Evolutionary conservation across 345 rosid genomes (phyloP).

Genomic region (Acer negundo): DNA sequence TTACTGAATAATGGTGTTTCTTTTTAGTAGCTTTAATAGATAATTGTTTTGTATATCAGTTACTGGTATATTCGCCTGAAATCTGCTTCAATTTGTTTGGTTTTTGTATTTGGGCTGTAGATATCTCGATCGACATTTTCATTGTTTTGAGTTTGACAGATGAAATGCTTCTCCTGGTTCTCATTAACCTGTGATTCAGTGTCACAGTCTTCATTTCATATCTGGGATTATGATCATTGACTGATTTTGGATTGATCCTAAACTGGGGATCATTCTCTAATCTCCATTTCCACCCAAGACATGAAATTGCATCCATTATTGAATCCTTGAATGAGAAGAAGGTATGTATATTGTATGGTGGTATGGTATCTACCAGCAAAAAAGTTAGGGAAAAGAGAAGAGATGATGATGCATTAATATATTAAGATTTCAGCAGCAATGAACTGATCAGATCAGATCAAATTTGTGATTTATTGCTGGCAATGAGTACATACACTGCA

Average conservation of each 20-base stretch:
- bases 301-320: background rate
- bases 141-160: no score
- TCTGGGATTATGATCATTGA: background rate
- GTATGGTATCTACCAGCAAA: background rate
- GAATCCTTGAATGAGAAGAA: background rate
- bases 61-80: background rate
- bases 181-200: background rate
- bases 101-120: no score
- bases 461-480: background rate
- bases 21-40: constrained; percentile 11
- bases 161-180: no score
- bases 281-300: background rate
- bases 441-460: background rate
- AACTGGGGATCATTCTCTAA: background rate
- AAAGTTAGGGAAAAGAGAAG: background rate
- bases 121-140: background rate
- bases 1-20: constrained; percentile 28
- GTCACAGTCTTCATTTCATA: background rate
- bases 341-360: background rate
- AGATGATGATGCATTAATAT: background rate
- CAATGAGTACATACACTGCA: background rate
- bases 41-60: background rate
- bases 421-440: background rate
- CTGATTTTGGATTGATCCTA: background rate
- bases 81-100: background rate